Evolutionary conservation across 371 early-diverging fungal genomes (phyloP), one percentile per base, ranked within the genome.

Genomic region (Apophysomyces ossiformis): DNA sequence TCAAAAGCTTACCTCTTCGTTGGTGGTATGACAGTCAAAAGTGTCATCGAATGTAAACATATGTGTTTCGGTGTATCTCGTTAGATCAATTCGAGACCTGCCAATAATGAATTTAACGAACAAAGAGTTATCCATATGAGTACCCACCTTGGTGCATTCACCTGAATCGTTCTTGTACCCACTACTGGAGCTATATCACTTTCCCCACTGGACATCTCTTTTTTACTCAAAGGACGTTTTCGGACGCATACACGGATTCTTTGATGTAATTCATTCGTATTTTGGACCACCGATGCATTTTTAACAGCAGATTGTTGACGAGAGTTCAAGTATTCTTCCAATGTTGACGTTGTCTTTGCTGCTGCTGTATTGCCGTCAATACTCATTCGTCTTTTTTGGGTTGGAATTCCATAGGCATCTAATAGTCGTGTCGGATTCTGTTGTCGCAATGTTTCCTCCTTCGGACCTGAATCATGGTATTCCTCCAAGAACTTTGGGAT

Each of bases 41-140:
- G 94, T 97, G 71, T 96, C 96, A 77, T 99, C 99, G 86, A 99
- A 99, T 0, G 87, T 83, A 74, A 99, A 99, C 35, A 87, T 79
- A 78, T 99, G 98, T 67, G 93, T 89, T 61, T 98, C 99, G 26
- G 93, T 92, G 75, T 90, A 98, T 68, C 90, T 92, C 37, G 97
- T 96, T 76, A 99, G 79, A 76, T 99, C 99, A 21, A 98, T 92
- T 66, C 95, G 95, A 1, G 89, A 87, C 67, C 93, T 95, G 66
- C 36, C 26, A 46, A 47, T 13, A 35, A 43, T 38, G 7, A 38
- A 47, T 60, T 32, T 18, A 37, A 32, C 32, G 56, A 32, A 18
- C 16, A 12, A n/a, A 47, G 16, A 32, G 9, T 37, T 39, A 26
- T 4, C 32, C 47, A 71, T 26, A 26, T 26, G 32, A 26, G 32